phyloP scores from a whole-genome alignment of 352 stramenopile species.

The Vaucheria bursata region DNA sequence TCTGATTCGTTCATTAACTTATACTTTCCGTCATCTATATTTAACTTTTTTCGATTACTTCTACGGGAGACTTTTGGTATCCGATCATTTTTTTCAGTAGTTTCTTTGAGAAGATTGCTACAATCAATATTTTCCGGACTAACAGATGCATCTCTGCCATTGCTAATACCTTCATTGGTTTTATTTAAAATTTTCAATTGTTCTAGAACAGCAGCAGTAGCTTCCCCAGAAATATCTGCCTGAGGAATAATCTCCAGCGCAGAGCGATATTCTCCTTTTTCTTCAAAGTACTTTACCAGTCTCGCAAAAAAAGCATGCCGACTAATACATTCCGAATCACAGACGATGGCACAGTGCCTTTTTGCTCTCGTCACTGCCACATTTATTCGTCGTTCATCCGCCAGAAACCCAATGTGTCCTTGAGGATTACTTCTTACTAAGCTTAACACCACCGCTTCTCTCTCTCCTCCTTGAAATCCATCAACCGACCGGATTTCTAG shows the following conservation, averaged over 20 bases:
- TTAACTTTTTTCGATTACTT: too few species aligned
- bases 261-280: conserved; percentile 75
- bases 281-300: conserved; percentile 81
- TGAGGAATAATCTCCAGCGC: conserved; percentile 56
- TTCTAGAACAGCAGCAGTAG: too few species aligned
- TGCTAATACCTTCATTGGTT: too few species aligned
- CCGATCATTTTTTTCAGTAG: too few species aligned
- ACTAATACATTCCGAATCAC: conserved; percentile 83
- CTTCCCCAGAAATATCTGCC: neutral
- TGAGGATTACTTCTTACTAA: conserved; percentile 82
- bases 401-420: conserved; percentile 85
- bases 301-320: conserved; percentile 76
- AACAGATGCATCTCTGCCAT: too few species aligned
- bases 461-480: conserved; percentile 88
- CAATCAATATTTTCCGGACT: too few species aligned
- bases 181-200: too few species aligned
- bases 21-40: too few species aligned
- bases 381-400: conserved; percentile 91
- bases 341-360: conserved; percentile 83
- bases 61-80: too few species aligned
- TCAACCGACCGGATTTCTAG: conserved; percentile 87
- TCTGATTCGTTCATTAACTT: too few species aligned
- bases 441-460: conserved; percentile 94
- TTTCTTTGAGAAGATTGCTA: too few species aligned
- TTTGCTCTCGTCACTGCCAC: conserved; percentile 91